Evolutionary conservation across 2,329 filamentous ascomycete genomes (phyloP), one percentile per base, ranked within the genome.

Genomic region (Dactylellina leptospora): DNA sequence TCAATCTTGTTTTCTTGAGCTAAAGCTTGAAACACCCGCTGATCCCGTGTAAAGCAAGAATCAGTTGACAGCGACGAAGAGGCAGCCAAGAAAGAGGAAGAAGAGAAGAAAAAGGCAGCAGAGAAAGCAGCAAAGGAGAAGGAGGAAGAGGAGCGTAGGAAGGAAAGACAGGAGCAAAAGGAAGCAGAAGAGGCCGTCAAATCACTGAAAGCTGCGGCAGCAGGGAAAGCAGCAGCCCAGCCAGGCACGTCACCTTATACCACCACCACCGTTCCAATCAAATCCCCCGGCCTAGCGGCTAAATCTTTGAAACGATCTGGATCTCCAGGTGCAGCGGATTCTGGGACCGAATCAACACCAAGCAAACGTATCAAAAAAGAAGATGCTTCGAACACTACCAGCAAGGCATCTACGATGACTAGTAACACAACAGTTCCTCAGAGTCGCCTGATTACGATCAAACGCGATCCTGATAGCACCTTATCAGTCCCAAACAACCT

Each of bases 21-120:
- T 11, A 22, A 42, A 30, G n/a, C 23, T 40, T 23, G 45, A 73
- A 72, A 64, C 76, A 76, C 53, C 80, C 59, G 25, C 77, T 76
- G 44, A 79, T 79, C 22, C 80, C 82, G 61, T 81, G 79, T 22
- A 45, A 72, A 77, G 55, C 74, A 76, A 68, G 76, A 76, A 51
- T 78, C 80, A 42, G 78, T 80, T 23, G 73, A 73, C 62, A 78
- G 80, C 44, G 82, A 82, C 44, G 82, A 83, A 62, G 80, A 82
- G 64, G 68, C 68, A 18, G 77, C 77, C 18, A 80, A 80, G 74
- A 81, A 82, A 72, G 81, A 83, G 66, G 82, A 84, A 74, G 82
- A 83, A 79, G 79, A 77, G 75, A 82, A 77, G 79, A 69, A 74
- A 76, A 79, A 74, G 60, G 61, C 75, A 20, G 60, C 64, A 45